phyloP scores from a whole-genome alignment of 2,329 filamentous ascomycete genomes.

The Aspergillus persii region DNA sequence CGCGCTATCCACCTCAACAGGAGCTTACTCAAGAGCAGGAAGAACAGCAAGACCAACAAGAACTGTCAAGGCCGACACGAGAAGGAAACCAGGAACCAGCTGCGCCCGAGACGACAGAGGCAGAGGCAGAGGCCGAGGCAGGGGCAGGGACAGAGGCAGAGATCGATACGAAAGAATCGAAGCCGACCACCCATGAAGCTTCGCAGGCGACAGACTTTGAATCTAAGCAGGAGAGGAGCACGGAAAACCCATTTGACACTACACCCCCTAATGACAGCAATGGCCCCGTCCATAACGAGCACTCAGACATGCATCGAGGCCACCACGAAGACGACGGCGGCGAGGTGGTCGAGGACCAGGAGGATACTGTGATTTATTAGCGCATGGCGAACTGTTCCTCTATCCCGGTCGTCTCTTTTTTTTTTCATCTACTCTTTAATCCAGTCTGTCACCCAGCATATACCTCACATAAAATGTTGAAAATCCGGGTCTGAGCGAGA shows the following conservation, averaged over 20 bases:
- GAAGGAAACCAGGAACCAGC: conserved; percentile 27
- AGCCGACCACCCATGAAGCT: conserved; percentile 48
- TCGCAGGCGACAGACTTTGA: conserved; percentile 26
- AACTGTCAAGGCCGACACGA: neutral
- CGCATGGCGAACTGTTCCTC: neutral
- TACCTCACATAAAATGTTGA: neutral
- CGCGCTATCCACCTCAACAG: conserved; percentile 40
- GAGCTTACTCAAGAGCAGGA: conserved; percentile 15
- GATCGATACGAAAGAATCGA: conserved; percentile 20
- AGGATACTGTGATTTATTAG: conserved; percentile 88
- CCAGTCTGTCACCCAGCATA: neutral
- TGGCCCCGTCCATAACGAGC: conserved; percentile 36
- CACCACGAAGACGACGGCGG: conserved; percentile 66
- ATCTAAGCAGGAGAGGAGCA: conserved; percentile 16
- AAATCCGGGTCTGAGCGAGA: too few relatives aligned
- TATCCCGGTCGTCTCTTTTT: neutral
- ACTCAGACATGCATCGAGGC: conserved; percentile 43
- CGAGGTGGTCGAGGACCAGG: conserved; percentile 78
- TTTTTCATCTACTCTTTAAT: neutral
- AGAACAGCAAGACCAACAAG: neutral
- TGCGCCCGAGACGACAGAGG: conserved; percentile 7
- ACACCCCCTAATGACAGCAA: conserved; percentile 28
- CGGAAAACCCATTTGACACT: conserved; percentile 19
- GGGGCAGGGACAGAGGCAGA: neutral
- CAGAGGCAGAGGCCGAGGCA: neutral